Conservation (phyloP, 208 protist species). For the Crithidia bombi region DNA sequence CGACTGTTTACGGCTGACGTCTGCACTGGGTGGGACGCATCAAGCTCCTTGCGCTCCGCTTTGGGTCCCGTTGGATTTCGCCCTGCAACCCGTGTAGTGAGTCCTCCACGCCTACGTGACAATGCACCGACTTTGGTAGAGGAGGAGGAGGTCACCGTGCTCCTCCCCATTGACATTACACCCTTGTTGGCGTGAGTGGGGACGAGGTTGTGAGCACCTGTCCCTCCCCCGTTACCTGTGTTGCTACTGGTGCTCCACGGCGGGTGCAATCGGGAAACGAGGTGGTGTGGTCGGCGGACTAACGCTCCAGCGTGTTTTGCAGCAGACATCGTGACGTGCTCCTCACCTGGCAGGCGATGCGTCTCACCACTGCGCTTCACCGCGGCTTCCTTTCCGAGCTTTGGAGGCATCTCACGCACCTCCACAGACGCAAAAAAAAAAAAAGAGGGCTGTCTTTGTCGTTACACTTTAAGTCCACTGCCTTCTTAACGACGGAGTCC, state of each 20-base stretch:
- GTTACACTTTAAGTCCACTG: neutral
- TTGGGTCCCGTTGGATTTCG: neutral
- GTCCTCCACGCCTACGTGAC: neutral
- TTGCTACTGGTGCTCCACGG: conserved; percentile 8
- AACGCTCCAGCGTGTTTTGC: neutral
- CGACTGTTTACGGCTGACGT: neutral
- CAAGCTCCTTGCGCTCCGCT: neutral
- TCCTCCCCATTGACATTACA: too few species aligned
- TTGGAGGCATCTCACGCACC: conserved; percentile 44
- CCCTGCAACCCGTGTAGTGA: neutral
- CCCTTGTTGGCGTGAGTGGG: too few species aligned
- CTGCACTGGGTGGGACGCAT: neutral
- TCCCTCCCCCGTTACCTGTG: too few species aligned
- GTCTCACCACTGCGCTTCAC: conserved; percentile 13
- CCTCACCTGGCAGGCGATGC: conserved; percentile 18
- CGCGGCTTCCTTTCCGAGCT: neutral
- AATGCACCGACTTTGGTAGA: neutral
- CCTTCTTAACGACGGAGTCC: neutral
- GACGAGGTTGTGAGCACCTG: too few species aligned
- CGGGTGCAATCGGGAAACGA: conserved; percentile 28
- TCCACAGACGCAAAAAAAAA: too few species aligned
- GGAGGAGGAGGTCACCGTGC: too few species aligned
- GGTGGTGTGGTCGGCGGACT: conserved; percentile 23
- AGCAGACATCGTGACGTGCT: neutral
- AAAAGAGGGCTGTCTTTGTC: neutral